Evolutionary conservation across 306 rosid genomes (phyloP), one percentile per base, ranked within the genome.

Genomic region (apple (Malus domestica)): DNA sequence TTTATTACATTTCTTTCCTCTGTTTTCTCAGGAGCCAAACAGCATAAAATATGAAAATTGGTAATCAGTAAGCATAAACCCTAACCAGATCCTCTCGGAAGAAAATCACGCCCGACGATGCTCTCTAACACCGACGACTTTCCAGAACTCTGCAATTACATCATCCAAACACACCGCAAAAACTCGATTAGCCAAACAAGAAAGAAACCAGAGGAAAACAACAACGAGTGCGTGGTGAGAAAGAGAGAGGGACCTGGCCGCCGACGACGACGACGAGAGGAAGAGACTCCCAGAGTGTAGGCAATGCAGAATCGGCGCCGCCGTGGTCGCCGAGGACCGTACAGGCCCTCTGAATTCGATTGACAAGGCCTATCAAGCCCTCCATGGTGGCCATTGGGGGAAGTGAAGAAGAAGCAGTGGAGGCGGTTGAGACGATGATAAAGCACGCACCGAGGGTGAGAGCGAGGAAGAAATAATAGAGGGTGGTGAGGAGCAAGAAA

Each of bases 91-190:
- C 96, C 97, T 55, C 97, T 77, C 3, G 97, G 97, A 25, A 92
- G 97, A 88, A 92, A 90, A 83, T 90, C 97, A 46, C 93, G 97
- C 57, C 96, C 96, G 20, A 92, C 93, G n/a, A 92, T 81, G 78
- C 97, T 85, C 87, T 90, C 97, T 67, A 92, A 80, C 59, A 85
- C 97, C 20, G 96, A 92, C 1, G 96, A 92, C 75, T 88, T 92
- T 75, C 97, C 93, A 55, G 96, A 90, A 76, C 93, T 88, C 97
- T 92, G 85, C 82, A 79, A 76, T 70, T n/a, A 25, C 79, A 78
- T 1, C 79, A 78, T 1, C 61, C 74, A 70, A 27, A 29, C 19
- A 22, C 68, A 78, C 22, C 77, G 42, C 42, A 65, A 49, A 19
- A 63, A 63, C 10, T 58, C 35, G 18, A 16, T 68, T 6, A 46